phyloP scores from a whole-genome alignment of 2,329 filamentous ascomycete species.

The Aspergillus felis region DNA sequence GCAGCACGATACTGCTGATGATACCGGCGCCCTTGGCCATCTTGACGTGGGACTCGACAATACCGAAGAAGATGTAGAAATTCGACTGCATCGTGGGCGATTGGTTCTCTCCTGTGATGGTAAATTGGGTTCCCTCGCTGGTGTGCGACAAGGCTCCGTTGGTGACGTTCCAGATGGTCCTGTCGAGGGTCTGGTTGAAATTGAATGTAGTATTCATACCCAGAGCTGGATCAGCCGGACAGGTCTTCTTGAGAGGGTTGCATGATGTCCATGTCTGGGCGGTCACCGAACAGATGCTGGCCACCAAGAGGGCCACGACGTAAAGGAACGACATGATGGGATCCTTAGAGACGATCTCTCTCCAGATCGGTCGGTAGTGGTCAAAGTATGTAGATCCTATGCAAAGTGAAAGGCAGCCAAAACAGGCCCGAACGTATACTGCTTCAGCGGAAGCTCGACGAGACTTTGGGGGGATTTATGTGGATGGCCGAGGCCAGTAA shows the following conservation, averaged over 20 bases:
- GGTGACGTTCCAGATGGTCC: slow-evolving; percentile 64
- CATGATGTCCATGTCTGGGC: slow-evolving; percentile 77
- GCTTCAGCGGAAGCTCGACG: not conserved
- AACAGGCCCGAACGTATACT: slow-evolving; percentile 1
- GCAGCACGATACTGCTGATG: slow-evolving; percentile 75
- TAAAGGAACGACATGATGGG: slow-evolving; percentile 25
- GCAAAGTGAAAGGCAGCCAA: slow-evolving; percentile 2
- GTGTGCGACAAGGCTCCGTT: slow-evolving; percentile 63
- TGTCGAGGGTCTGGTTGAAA: slow-evolving; percentile 60
- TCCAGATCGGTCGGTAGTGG: slow-evolving; percentile 3
- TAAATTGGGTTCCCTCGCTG: slow-evolving; percentile 65
- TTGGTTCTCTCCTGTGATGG: slow-evolving; percentile 65
- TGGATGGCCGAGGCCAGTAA: slow-evolving; percentile 10
- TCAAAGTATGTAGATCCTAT: not conserved
- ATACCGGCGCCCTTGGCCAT: slow-evolving; percentile 71
- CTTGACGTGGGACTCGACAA: slow-evolving; percentile 73
- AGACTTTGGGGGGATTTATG: not conserved
- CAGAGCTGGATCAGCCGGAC: slow-evolving; percentile 68
- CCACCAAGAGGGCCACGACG: slow-evolving; percentile 24
- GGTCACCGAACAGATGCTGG: slow-evolving; percentile 24
- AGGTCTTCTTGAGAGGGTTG: slow-evolving; percentile 69
- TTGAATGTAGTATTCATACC: slow-evolving; percentile 57
- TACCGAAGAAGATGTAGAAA: slow-evolving; percentile 84
- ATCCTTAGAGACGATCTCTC: not conserved
- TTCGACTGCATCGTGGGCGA: slow-evolving; percentile 74